Evolutionary conservation across 78 protist genomes (phyloP).

Genomic region (Dictyostelium discoideum): DNA sequence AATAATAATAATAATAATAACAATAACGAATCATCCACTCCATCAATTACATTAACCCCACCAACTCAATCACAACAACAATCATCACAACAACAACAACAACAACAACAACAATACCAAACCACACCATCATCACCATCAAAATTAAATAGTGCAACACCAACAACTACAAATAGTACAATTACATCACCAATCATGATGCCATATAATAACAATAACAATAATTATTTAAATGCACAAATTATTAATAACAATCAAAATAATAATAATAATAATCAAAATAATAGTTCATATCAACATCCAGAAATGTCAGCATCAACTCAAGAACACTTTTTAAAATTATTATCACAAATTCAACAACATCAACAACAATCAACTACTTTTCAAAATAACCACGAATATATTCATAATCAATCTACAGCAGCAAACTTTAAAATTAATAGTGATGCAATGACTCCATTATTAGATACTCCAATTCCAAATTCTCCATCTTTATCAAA

Average conservation of each 20-base stretch:
- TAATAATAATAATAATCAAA: background rate
- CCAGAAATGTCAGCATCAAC: constrained; percentile 6
- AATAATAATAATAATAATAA: too few relatives aligned
- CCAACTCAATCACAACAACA: background rate
- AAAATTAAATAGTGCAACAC: background rate
- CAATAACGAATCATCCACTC: background rate
- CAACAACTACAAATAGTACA: constrained; percentile 19
- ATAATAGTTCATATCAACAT: background rate
- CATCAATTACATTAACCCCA: background rate
- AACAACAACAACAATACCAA: background rate
- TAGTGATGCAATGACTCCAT: background rate
- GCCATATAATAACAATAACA: background rate
- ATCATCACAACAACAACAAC: background rate
- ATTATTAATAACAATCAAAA: too few relatives aligned
- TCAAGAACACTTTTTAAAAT: constrained; percentile 60
- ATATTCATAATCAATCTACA: constrained; percentile 29
- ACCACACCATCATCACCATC: background rate
- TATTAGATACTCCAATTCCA: background rate
- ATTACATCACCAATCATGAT: background rate
- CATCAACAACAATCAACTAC: constrained; percentile 33
- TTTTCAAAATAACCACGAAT: constrained; percentile 26
- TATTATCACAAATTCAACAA: constrained; percentile 52
- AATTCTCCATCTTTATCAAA: background rate
- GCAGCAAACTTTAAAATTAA: constrained; percentile 25
- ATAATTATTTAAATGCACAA: background rate